These are phyloP conservation scores for Pythium phragmitis DNA, from an alignment of 352 stramenopile species.

Conservation along the genomic window DNA sequence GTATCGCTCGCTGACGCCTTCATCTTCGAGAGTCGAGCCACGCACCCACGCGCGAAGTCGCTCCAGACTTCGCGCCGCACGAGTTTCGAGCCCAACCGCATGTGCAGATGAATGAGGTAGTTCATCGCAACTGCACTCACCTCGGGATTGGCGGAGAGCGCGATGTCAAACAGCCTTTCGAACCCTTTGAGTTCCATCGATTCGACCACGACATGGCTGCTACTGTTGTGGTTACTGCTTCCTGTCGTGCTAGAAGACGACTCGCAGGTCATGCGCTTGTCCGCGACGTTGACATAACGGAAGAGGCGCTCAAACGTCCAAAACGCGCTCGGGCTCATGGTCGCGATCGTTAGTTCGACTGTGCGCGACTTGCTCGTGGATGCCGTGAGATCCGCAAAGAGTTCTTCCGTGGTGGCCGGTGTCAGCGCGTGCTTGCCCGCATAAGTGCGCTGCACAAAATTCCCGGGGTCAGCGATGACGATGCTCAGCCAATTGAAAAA, in stretches of 20 bases:
- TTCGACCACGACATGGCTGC: slow-evolving; percentile 22
- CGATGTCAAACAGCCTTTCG: slow-evolving; percentile 30
- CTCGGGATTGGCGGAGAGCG: slow-evolving; percentile 12
- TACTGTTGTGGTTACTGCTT: background rate
- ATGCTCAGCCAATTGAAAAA: slow-evolving; percentile 79
- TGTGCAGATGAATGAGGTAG: slow-evolving; percentile 29
- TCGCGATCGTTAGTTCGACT: slow-evolving; percentile 17
- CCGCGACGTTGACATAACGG: slow-evolving; percentile 31
- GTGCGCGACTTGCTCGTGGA: slow-evolving; percentile 5
- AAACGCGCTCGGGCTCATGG: slow-evolving; percentile 28
- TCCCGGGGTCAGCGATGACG: slow-evolving; percentile 65
- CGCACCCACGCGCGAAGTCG: slow-evolving; percentile 24
- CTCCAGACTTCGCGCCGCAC: slow-evolving; percentile 30
- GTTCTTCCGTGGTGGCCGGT: slow-evolving; percentile 23
- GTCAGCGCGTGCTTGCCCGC: slow-evolving; percentile 58
- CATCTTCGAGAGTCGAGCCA: slow-evolving; percentile 20
- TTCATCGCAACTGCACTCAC: slow-evolving; percentile 25
- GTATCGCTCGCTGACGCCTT: slow-evolving; percentile 21
- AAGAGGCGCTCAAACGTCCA: slow-evolving; percentile 35
- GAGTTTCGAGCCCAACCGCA: slow-evolving; percentile 27
- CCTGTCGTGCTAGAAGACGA: background rate
- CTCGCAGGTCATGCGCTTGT: slow-evolving; percentile 24
- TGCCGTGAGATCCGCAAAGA: slow-evolving; percentile 25
- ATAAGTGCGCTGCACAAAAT: slow-evolving; percentile 71
- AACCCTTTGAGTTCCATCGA: slow-evolving; percentile 33